Percentiles rank a stretch among this genome's conserved stretches.
Conservation (phyloP, 1,139 yeast genomes). For the Pichia sp. region DNA sequence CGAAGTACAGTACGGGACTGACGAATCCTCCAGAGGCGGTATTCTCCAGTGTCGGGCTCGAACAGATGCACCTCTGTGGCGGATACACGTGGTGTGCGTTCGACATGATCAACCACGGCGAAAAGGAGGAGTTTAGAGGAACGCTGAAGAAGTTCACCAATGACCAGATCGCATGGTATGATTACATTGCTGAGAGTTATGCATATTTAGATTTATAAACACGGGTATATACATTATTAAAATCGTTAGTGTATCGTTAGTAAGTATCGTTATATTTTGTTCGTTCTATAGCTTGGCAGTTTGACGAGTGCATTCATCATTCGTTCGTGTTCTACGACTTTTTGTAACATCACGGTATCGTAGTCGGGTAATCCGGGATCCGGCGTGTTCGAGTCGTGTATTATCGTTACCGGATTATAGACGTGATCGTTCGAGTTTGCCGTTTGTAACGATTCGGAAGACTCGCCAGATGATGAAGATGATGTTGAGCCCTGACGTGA, state of each 20-base stretch:
- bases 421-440: too few relatives aligned
- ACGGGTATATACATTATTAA: too few relatives aligned
- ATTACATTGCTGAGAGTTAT: slow-evolving; percentile 4
- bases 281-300: slow-evolving; percentile 12
- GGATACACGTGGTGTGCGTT: slow-evolving; percentile 62
- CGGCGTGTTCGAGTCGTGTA: neutral
- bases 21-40: slow-evolving; percentile 33
- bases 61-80: slow-evolving; percentile 45
- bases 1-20: slow-evolving; percentile 35
- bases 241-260: too few relatives aligned
- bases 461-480: neutral
- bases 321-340: slow-evolving; percentile 10
- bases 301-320: slow-evolving; percentile 4
- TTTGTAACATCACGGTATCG: slow-evolving; percentile 12
- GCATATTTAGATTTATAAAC: neutral
- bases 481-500: neutral
- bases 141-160: slow-evolving; percentile 5
- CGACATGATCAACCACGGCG: slow-evolving; percentile 43
- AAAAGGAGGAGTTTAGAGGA: slow-evolving; percentile 27
- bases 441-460: too few relatives aligned
- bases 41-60: slow-evolving; percentile 46
- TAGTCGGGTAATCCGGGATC: slow-evolving; percentile 14
- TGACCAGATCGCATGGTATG: slow-evolving; percentile 7
- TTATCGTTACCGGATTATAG: neutral
- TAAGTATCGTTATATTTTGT: too few relatives aligned